Conservation (phyloP, 2,329 filamentous ascomycete species). For the Colletotrichum euphorbiae region DNA sequence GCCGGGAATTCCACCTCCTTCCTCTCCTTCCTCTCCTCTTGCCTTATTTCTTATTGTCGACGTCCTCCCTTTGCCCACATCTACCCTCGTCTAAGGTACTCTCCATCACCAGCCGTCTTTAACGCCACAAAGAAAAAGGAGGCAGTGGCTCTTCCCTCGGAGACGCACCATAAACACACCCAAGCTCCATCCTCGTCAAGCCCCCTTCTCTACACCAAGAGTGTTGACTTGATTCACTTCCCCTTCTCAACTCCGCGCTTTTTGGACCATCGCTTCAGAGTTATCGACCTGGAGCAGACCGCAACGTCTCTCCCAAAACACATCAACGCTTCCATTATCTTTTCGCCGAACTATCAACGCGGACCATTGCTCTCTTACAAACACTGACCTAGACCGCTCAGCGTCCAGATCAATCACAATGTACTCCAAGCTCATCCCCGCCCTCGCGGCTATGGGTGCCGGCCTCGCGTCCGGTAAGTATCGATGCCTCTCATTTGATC, state of each 20-base stretch:
- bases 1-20: conserved; percentile 43
- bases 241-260: conserved; percentile 17
- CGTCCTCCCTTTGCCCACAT: conserved; percentile 46
- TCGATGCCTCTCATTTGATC: conserved; percentile 36
- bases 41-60: conserved; percentile 42
- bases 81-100: conserved; percentile 22
- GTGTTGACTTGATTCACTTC: neutral
- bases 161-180: conserved; percentile 33
- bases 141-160: conserved; percentile 20
- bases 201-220: neutral
- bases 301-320: conserved; percentile 8
- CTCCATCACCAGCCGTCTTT: conserved; percentile 23
- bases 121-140: conserved; percentile 8
- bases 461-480: conserved; percentile 58
- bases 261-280: conserved; percentile 36
- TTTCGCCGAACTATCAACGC: conserved; percentile 6
- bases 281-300: conserved; percentile 32
- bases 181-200: conserved; percentile 23
- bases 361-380: conserved; percentile 1
- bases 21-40: conserved; percentile 39
- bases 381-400: conserved; percentile 23
- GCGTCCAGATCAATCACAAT: conserved; percentile 52
- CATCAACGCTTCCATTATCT: conserved; percentile 36
- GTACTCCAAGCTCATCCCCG: conserved; percentile 59
- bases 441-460: conserved; percentile 56